A percentile compares a stretch with the other conserved stretches of the same genome.
These are phyloP conservation scores for Linum trigynum DNA, from an alignment of 345 rosid species.

Conservation along the genomic window DNA sequence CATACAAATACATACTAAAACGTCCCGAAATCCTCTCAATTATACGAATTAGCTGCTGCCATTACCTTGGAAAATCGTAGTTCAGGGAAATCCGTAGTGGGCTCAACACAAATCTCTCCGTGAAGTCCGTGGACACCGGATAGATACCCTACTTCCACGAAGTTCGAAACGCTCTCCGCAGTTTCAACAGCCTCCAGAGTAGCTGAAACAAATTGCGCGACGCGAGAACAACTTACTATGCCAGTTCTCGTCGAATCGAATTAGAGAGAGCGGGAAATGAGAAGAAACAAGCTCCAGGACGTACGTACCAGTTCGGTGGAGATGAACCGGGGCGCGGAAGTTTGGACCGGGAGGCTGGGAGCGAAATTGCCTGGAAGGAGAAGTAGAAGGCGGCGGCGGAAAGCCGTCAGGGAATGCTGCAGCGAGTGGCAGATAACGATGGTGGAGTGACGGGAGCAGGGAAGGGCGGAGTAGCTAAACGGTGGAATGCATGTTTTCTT, in stretches of 20 bases:
- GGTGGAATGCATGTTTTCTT: constrained; percentile 29
- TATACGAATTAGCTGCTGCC: background rate
- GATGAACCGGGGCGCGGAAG: constrained; percentile 20
- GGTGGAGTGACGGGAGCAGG: constrained; percentile 18
- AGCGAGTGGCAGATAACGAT: constrained; percentile 13
- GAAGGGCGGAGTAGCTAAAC: constrained; percentile 36
- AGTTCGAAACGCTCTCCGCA: constrained; percentile 24
- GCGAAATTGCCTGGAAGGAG: constrained; percentile 17
- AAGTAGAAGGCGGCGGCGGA: constrained; percentile 15
- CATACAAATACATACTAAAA: background rate
- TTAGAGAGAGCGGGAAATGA: background rate
- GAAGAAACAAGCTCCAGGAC: background rate
- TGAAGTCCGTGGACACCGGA: constrained; percentile 71
- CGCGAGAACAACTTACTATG: background rate
- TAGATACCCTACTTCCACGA: constrained; percentile 69
- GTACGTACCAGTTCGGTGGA: constrained; percentile 35
- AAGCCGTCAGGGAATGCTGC: constrained; percentile 8
- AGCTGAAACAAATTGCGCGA: constrained; percentile 22
- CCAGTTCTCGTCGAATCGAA: background rate
- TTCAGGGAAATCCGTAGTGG: constrained; percentile 77
- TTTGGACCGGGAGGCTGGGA: constrained; percentile 15
- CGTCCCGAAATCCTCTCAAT: background rate
- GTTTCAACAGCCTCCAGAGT: constrained; percentile 41
- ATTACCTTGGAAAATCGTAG: constrained; percentile 63
- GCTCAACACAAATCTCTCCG: constrained; percentile 71